These are phyloP conservation scores for Dothidotthia symphoricarpi DNA, from an alignment of 2,329 filamentous ascomycete species.

Conservation along the genomic window DNA sequence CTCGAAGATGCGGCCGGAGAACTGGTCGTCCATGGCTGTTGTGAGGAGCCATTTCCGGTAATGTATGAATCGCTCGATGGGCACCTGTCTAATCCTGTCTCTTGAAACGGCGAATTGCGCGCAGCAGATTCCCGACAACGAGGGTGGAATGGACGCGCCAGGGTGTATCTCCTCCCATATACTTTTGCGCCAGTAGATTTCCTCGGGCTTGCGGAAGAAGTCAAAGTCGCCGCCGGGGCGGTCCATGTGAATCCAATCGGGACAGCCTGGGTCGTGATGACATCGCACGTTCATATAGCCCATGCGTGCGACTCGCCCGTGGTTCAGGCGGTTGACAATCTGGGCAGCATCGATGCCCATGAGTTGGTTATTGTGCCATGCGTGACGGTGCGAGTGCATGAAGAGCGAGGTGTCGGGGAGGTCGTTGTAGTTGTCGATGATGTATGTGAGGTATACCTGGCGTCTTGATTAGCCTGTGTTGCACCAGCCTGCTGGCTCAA, in stretches of 20 bases:
- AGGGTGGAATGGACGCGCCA: constrained; percentile 39
- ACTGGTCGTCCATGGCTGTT: constrained; percentile 40
- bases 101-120: constrained; percentile 57
- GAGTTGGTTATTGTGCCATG: constrained; percentile 61
- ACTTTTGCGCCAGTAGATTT: constrained; percentile 35
- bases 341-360: constrained; percentile 51
- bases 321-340: constrained; percentile 53
- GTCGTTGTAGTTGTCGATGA: constrained; percentile 61
- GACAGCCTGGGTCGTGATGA: constrained; percentile 58
- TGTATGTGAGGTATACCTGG: constrained; percentile 57
- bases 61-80: constrained; percentile 52
- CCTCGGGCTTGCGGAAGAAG: constrained; percentile 42
- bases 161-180: constrained; percentile 46
- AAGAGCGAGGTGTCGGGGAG: constrained; percentile 61
- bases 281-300: constrained; percentile 64
- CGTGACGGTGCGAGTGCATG: constrained; percentile 55
- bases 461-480: constrained; percentile 5
- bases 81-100: constrained; percentile 50
- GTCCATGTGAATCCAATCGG: constrained; percentile 56
- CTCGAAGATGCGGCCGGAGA: constrained; percentile 41
- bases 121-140: constrained; percentile 52
- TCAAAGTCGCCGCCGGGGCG: constrained; percentile 42
- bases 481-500: background rate
- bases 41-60: constrained; percentile 54
- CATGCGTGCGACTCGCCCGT: constrained; percentile 51